phyloP scores from a whole-genome alignment of 208 protist species.

The Wallacemonas rigidus region DNA sequence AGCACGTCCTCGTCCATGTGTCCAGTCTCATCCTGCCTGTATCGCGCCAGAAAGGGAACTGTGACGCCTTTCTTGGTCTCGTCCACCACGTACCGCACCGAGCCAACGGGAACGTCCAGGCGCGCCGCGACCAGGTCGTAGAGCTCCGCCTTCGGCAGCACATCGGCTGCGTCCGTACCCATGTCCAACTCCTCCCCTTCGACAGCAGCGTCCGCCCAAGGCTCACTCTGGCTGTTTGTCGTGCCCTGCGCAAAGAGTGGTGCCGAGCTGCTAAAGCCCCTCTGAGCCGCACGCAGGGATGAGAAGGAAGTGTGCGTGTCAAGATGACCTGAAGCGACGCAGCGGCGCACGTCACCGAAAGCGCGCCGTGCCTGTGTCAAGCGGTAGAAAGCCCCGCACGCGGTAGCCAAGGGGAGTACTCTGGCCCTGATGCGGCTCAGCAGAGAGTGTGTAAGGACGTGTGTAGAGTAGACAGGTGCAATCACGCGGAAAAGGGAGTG shows the following conservation, averaged over 20 bases:
- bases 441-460: not conserved
- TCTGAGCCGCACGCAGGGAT: not conserved
- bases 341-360: too few relatives aligned
- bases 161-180: not conserved
- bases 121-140: conserved; percentile 43
- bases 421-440: not conserved
- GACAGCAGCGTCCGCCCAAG: not conserved
- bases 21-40: conserved; percentile 80
- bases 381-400: not conserved
- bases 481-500: not conserved
- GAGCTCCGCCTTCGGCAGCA: conserved; percentile 25
- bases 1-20: conserved; percentile 67
- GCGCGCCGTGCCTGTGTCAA: not conserved
- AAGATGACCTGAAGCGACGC: too few relatives aligned
- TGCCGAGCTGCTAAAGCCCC: not conserved
- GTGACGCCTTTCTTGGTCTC: conserved; percentile 72
- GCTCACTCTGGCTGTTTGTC: not conserved
- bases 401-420: not conserved
- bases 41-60: conserved; percentile 89
- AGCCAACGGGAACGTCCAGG: conserved; percentile 29
- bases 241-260: not conserved
- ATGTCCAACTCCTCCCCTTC: conserved; percentile 1
- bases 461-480: not conserved
- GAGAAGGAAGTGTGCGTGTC: not conserved
- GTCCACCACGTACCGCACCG: conserved; percentile 59